Evolutionary conservation across 2,329 filamentous ascomycete genomes (phyloP).

Genomic region (Amphichorda felina): DNA sequence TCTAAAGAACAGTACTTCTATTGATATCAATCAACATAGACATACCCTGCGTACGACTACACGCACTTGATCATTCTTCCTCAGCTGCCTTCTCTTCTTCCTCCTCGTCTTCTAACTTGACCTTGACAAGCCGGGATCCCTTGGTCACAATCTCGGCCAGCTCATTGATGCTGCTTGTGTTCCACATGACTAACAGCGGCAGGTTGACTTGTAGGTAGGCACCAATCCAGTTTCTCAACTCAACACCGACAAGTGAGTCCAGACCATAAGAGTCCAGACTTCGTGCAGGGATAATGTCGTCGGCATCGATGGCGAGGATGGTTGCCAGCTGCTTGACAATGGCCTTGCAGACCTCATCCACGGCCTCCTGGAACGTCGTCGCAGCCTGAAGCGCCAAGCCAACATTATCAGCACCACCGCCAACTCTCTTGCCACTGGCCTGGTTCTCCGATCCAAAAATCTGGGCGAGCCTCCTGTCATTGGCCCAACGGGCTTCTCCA

Average conservation of each 20-base stretch:
- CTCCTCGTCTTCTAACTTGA: too few species aligned
- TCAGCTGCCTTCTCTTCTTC: too few species aligned
- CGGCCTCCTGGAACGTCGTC: constrained; percentile 23
- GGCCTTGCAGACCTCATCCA: constrained; percentile 19
- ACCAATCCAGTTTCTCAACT: constrained; percentile 35
- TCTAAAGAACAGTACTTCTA: too few species aligned
- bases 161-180: constrained; percentile 10
- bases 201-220: constrained; percentile 10
- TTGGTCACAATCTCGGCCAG: constrained; percentile 9
- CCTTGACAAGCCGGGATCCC: constrained; percentile 9
- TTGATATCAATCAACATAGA: too few species aligned
- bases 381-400: constrained; percentile 10
- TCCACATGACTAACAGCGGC: constrained; percentile 10
- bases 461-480: background rate
- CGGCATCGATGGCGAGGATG: constrained; percentile 17
- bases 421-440: constrained; percentile 4
- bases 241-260: constrained; percentile 36
- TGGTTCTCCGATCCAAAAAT: background rate
- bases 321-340: constrained; percentile 8
- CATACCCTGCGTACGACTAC: too few species aligned
- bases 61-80: too few species aligned
- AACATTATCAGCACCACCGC: constrained; percentile 6
- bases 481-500: background rate
- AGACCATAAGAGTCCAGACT: constrained; percentile 24
- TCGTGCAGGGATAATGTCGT: constrained; percentile 4